These are phyloP conservation scores for Collariella sp. DNA, from an alignment of 495 filamentous ascomycete species.

Conservation along the genomic window DNA sequence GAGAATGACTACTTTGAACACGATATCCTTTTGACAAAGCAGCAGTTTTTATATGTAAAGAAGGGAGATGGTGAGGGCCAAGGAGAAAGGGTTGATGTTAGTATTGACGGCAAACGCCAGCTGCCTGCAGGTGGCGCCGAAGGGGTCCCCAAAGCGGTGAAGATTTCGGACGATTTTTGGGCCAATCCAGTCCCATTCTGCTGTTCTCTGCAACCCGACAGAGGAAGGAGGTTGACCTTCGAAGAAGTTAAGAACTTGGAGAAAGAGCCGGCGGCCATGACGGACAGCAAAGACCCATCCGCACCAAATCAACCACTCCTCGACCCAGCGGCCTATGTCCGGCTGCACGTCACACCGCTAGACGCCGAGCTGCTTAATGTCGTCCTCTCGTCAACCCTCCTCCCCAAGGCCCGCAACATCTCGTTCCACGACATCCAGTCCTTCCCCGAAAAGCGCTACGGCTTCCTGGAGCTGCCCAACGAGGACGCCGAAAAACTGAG, in stretches of 20 bases:
- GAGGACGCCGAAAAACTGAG: constrained; percentile 80
- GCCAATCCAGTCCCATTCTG: too few species aligned
- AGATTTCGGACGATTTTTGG: too few species aligned
- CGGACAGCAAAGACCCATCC: background rate
- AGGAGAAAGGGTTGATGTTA: too few species aligned
- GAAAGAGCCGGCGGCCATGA: constrained; percentile 13
- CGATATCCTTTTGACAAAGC: too few species aligned
- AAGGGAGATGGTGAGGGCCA: too few species aligned
- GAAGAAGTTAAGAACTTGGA: too few species aligned
- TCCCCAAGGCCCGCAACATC: constrained; percentile 59
- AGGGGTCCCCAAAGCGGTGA: background rate
- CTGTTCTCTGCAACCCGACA: background rate
- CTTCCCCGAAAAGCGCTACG: constrained; percentile 84
- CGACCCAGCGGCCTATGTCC: constrained; percentile 20
- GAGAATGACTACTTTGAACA: too few species aligned
- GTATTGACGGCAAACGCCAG: too few species aligned
- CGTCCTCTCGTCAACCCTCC: constrained; percentile 59
- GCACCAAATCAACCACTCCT: background rate
- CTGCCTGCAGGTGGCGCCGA: too few species aligned
- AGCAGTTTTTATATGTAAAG: too few species aligned
- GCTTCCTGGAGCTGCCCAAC: constrained; percentile 71
- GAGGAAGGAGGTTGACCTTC: background rate
- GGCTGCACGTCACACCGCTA: constrained; percentile 83
- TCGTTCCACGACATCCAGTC: constrained; percentile 77
- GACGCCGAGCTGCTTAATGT: constrained; percentile 59